A percentile compares a stretch with the other conserved stretches of the same genome.
phyloP scores from a whole-genome alignment of 108 stramenopile genomes.

The Nitzschia palea region DNA sequence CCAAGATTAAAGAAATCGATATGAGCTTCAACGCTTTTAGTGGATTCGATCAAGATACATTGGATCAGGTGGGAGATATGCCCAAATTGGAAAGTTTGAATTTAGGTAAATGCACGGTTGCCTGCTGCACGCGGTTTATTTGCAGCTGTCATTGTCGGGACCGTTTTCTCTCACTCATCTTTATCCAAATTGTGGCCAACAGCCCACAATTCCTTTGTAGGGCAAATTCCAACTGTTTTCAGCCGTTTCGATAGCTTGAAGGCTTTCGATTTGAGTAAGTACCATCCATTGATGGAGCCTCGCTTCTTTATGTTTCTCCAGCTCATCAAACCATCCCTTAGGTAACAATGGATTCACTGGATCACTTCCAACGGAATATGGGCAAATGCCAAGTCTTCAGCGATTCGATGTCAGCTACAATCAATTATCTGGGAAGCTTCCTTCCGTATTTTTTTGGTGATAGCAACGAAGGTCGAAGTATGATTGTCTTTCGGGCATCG shows the following conservation, averaged over 20 bases:
- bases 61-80: constrained; percentile 4
- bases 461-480: neutral
- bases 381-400: neutral
- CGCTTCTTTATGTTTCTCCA: neutral
- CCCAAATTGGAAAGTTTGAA: neutral
- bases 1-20: neutral
- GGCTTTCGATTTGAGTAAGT: constrained; percentile 9
- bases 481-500: neutral
- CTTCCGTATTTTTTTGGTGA: constrained; percentile 4
- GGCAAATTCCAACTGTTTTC: neutral
- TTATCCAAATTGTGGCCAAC: neutral
- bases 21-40: constrained; percentile 1
- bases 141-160: neutral
- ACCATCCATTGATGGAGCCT: neutral
- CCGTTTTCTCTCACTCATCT: neutral
- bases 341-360: constrained; percentile 21
- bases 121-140: neutral
- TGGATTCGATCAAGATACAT: constrained; percentile 2
- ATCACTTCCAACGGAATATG: neutral
- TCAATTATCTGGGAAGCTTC: neutral
- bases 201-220: constrained; percentile 7
- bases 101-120: neutral
- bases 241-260: neutral
- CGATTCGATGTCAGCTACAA: constrained; percentile 10
- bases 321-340: neutral